Evolutionary conservation across 2,329 filamentous ascomycete species (phyloP).

Genomic region (Drechmeria coniospora): DNA sequence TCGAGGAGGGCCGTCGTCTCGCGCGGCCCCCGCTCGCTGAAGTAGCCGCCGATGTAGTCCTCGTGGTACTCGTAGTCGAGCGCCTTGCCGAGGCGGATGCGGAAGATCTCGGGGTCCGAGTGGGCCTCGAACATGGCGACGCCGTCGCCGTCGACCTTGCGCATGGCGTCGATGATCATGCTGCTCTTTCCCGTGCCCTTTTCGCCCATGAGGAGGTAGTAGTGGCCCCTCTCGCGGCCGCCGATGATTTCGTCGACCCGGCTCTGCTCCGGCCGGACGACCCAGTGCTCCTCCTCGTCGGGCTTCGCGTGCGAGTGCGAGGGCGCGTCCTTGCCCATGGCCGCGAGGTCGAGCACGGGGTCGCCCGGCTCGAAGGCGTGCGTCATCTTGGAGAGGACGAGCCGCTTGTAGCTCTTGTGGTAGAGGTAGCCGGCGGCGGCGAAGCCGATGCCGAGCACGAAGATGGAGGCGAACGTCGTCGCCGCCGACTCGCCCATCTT

Average conservation of each 20-base stretch:
- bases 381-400: conserved; percentile 85
- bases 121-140: conserved; percentile 95
- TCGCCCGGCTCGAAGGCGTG: conserved; percentile 87
- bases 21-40: conserved; percentile 82
- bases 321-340: conserved; percentile 43
- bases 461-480: conserved; percentile 60
- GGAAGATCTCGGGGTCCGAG: conserved; percentile 86
- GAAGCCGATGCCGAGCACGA: conserved; percentile 52
- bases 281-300: conserved; percentile 43
- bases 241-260: conserved; percentile 70
- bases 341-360: conserved; percentile 69
- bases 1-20: conserved; percentile 87
- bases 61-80: conserved; percentile 95
- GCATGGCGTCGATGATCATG: conserved; percentile 92
- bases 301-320: conserved; percentile 20
- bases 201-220: conserved; percentile 82
- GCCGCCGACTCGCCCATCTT: conserved; percentile 63
- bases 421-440: conserved; percentile 58
- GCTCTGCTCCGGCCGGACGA: conserved; percentile 66
- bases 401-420: conserved; percentile 72
- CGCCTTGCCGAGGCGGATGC: conserved; percentile 80
- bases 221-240: conserved; percentile 62
- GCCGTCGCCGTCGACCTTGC: conserved; percentile 74
- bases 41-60: conserved; percentile 92
- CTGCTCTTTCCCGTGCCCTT: conserved; percentile 95